A percentile compares a stretch with the other conserved stretches of the same genome.
Conservation (phyloP, 2,329 filamentous ascomycete genomes). For the Dactylellina sp. region DNA sequence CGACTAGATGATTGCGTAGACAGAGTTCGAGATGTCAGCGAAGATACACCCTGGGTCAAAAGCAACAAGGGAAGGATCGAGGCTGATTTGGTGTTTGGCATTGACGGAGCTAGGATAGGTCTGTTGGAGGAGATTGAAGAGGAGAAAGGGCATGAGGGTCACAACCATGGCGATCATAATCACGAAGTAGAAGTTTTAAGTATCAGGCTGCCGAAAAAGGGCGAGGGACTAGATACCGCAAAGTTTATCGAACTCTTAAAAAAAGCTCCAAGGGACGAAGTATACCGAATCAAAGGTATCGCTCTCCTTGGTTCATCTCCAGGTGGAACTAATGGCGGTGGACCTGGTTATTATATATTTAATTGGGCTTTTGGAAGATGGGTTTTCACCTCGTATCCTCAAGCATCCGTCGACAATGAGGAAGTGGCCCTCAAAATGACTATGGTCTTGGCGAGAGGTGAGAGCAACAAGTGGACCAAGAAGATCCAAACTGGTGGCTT, state of each 20-base stretch:
- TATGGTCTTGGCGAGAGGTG: slow-evolving; percentile 75
- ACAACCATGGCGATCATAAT: slow-evolving; percentile 59
- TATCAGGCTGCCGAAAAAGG: slow-evolving; percentile 58
- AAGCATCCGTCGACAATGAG: slow-evolving; percentile 67
- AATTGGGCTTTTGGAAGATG: slow-evolving; percentile 99
- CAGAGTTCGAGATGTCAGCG: slow-evolving; percentile 74
- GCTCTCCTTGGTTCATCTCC: slow-evolving; percentile 66
- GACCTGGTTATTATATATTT: slow-evolving; percentile 78
- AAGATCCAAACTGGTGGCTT: slow-evolving; percentile 62
- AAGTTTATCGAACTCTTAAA: slow-evolving; percentile 76
- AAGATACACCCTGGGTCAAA: slow-evolving; percentile 82
- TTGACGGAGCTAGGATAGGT: slow-evolving; percentile 79
- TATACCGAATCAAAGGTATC: slow-evolving; percentile 91
- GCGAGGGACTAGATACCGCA: slow-evolving; percentile 65
- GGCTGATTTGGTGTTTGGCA: slow-evolving; percentile 82
- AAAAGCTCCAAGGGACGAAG: slow-evolving; percentile 86
- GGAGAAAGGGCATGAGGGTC: slow-evolving; percentile 59
- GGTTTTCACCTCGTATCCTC: slow-evolving; percentile 79
- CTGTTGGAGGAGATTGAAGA: slow-evolving; percentile 66
- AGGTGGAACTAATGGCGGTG: slow-evolving; percentile 60
- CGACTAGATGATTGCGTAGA: slow-evolving; percentile 76
- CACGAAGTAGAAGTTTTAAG: slow-evolving; percentile 60
- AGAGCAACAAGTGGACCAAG: slow-evolving; percentile 82
- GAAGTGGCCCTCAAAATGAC: slow-evolving; percentile 77
- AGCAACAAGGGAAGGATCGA: slow-evolving; percentile 82